phyloP scores from a whole-genome alignment of 345 rosid genomes.

The Schrenkiella parvula region DNA sequence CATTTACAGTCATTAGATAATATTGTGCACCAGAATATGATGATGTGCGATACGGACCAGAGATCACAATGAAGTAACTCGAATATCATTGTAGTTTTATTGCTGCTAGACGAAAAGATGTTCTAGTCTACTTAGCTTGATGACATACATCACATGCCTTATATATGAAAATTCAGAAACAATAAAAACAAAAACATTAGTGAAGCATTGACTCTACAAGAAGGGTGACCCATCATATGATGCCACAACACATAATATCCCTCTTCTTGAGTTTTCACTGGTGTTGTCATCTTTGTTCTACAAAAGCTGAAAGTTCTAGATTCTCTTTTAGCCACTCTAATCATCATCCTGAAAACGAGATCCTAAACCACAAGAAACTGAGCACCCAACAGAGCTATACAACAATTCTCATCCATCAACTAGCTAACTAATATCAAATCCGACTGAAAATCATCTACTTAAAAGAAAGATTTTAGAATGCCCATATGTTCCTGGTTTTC shows the following conservation, averaged over 20 bases:
- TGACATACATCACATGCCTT: not conserved
- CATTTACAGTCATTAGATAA: not conserved
- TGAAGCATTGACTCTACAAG: not conserved
- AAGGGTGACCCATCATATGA: not conserved
- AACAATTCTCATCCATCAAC: not conserved
- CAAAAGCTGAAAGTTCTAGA: not conserved
- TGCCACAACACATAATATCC: not conserved
- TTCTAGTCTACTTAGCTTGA: not conserved
- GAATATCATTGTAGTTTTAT: not conserved
- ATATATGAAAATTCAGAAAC: not conserved
- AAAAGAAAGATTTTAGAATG: no score
- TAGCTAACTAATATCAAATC: not conserved
- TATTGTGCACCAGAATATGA: not conserved
- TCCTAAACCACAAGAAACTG: not conserved
- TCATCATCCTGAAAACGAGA: not conserved
- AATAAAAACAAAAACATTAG: not conserved
- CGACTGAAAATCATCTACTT: not conserved
- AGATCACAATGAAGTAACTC: not conserved
- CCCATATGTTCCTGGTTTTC: no score
- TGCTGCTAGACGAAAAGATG: not conserved
- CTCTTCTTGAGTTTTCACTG: no score
- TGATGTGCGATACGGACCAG: not conserved
- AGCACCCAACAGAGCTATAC: not conserved
- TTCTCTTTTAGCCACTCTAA: not conserved
- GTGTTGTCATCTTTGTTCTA: not conserved